Conservation (phyloP, 176 grass and related monocot genomes). For the Hyparrhenia diplandra region DNA sequence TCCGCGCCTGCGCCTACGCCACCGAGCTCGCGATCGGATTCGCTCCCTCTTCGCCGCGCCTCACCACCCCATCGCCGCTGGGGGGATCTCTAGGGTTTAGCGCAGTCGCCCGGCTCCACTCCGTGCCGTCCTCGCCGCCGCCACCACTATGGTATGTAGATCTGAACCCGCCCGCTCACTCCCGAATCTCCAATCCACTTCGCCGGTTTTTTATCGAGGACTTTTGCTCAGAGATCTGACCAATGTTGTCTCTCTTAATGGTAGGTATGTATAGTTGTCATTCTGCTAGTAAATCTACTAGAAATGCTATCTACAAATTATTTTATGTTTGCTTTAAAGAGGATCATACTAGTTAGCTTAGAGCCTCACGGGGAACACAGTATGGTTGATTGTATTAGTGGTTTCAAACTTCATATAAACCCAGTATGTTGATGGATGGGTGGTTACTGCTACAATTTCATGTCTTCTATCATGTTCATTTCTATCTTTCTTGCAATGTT, state of each 20-base stretch:
- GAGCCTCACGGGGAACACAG: neutral
- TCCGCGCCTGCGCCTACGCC: neutral
- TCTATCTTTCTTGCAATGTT: conserved; percentile 1
- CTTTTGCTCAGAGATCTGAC: conserved; percentile 54
- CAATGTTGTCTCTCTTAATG: conserved; percentile 39
- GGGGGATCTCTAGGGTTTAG: conserved; percentile 1
- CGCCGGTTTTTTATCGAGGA: neutral
- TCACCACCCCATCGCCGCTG: neutral
- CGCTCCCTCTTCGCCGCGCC: neutral
- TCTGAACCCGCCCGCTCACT: conserved; percentile 8
- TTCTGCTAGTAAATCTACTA: neutral
- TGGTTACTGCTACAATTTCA: neutral
- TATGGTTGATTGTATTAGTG: conserved; percentile 4
- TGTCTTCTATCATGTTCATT: neutral
- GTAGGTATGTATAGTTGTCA: no score
- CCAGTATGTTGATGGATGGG: neutral
- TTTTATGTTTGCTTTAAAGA: neutral
- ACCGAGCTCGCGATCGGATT: conserved; percentile 42
- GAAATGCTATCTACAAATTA: conserved; percentile 3
- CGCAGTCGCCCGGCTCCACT: neutral
- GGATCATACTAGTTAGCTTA: neutral
- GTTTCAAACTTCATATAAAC: neutral
- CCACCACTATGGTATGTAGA: conserved; percentile 45
- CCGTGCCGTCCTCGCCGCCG: neutral
- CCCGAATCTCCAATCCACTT: conserved; percentile 18